A percentile compares a stretch with the other conserved stretches of the same genome.
phyloP scores from a whole-genome alignment of 192 early-diverging fungal species.

The Diversispora eburnea region DNA sequence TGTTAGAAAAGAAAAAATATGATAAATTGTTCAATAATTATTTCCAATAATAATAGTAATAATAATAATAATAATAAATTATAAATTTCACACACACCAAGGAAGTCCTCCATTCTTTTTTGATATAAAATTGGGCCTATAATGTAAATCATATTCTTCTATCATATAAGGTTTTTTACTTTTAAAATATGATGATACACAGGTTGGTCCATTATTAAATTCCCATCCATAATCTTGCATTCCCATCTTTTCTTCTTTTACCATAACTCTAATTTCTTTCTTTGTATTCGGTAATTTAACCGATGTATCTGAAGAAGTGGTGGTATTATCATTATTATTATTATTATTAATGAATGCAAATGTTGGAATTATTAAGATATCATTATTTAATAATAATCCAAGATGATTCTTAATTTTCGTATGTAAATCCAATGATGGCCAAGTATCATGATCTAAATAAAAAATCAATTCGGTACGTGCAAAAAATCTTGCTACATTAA shows the following conservation, averaged over 20 bases:
- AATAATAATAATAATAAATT: not conserved
- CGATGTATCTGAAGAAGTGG: no score
- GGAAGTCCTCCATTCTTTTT: constrained; percentile 44
- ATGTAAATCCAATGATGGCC: constrained; percentile 38
- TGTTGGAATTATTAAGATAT: constrained; percentile 50
- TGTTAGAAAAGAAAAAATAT: constrained; percentile 17
- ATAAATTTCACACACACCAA: constrained; percentile 31
- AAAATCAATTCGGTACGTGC: constrained; percentile 49
- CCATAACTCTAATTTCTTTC: not conserved
- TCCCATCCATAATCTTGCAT: constrained; percentile 53
- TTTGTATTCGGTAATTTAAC: not conserved
- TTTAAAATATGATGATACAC: constrained; percentile 44
- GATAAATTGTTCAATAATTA: not conserved
- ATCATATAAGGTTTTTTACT: constrained; percentile 40
- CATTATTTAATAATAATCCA: constrained; percentile 30
- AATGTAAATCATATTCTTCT: constrained; percentile 57
- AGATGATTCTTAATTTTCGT: constrained; percentile 28
- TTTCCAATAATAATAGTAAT: not conserved
- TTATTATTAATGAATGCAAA: constrained; percentile 37
- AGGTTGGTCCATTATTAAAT: constrained; percentile 46
- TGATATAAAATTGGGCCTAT: constrained; percentile 50
- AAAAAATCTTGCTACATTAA: constrained; percentile 52
- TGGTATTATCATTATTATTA: not conserved
- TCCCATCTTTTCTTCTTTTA: constrained; percentile 7
- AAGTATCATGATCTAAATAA: constrained; percentile 41